These are phyloP conservation scores for Russula olivacea DNA, from an alignment of 768 basidiomycete genomes.

Conservation along the genomic window DNA sequence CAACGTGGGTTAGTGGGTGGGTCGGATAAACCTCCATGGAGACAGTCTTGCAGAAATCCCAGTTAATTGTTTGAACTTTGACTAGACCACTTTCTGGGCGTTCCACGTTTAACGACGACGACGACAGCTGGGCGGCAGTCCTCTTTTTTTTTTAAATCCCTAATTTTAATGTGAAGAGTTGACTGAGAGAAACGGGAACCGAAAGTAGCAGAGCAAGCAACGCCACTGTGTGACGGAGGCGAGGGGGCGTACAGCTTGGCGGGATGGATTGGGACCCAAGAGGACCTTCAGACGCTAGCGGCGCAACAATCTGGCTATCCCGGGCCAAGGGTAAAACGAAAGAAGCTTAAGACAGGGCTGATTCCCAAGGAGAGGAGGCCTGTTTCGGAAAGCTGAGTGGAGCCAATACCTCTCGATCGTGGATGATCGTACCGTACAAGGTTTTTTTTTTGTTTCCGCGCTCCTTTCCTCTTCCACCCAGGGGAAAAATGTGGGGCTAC, in stretches of 20 bases:
- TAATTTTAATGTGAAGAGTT: not conserved
- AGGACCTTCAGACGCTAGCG: not conserved
- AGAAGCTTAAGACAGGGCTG: not conserved
- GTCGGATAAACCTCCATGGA: not conserved
- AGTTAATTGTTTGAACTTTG: not conserved
- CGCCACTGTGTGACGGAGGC: conserved; percentile 9
- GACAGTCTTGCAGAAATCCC: not conserved
- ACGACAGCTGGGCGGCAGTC: not conserved
- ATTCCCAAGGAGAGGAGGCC: not conserved
- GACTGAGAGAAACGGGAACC: not conserved
- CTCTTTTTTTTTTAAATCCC: not conserved
- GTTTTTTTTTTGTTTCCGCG: conserved; percentile 20
- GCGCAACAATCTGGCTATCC: not conserved
- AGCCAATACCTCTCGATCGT: conserved; percentile 13
- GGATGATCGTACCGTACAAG: conserved; percentile 10
- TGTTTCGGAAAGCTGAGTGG: conserved; percentile 10
- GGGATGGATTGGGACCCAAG: not conserved
- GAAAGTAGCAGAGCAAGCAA: not conserved
- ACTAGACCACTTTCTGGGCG: conserved; percentile 5
- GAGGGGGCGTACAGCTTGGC: conserved; percentile 5
- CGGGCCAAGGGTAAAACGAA: not conserved
- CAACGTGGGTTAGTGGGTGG: not conserved
- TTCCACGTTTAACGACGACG: conserved; percentile 18
- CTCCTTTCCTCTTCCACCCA: not conserved
- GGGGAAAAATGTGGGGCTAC: not conserved